Evolutionary conservation across 2,329 filamentous ascomycete species (phyloP), one percentile per base, ranked within the genome.

Genomic region (Fusarium pininemorale): DNA sequence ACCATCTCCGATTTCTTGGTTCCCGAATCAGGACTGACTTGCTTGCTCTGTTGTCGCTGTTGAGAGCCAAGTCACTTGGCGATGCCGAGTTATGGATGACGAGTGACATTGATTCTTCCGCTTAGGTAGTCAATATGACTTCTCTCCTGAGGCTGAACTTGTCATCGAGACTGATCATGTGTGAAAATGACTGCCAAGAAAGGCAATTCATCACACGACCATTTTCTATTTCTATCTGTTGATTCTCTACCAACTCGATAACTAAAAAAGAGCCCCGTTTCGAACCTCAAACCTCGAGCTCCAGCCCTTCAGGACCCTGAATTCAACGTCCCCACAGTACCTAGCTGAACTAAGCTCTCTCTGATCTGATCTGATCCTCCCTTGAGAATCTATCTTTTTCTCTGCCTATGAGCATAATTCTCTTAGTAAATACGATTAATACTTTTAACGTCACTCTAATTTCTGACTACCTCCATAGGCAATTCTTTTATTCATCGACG

Each of bases 251-350:
- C 37, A 16, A 42, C 24, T 51, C 22, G 28, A 38, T 35, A 44
- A 51, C 57, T 28, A 55, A 28, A 57, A 41, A 57, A 50, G 51
- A 50, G 56, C 42, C 69, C 54, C 32, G 48, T 58, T 35, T 54
- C 10, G 50, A 60, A 67, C 44, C 62, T 59, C 58, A 59, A 70
- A 59, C 28, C 32, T 58, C 47, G 42, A 62, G 70, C 48, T 74
- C 70, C 45, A 15, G 32, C 32, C 32, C 32, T 35, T 35, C 13
- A 68, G 63, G 59, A 74, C 67, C 71, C 67, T 74, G 51, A 55
- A 74, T 51, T 57, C 55, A 45, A 51, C 22, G 45, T 69, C 67
- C 62, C 71, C 71, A 74, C 71, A 69, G 3, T 55, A 39, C 24
- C 35, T 39, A 41, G 35, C 51, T 41, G 24, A 54, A n/a, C 51